These are phyloP conservation scores for Obelidium mucronatum DNA, from an alignment of 192 early-diverging fungal genomes.

Conservation along the genomic window DNA sequence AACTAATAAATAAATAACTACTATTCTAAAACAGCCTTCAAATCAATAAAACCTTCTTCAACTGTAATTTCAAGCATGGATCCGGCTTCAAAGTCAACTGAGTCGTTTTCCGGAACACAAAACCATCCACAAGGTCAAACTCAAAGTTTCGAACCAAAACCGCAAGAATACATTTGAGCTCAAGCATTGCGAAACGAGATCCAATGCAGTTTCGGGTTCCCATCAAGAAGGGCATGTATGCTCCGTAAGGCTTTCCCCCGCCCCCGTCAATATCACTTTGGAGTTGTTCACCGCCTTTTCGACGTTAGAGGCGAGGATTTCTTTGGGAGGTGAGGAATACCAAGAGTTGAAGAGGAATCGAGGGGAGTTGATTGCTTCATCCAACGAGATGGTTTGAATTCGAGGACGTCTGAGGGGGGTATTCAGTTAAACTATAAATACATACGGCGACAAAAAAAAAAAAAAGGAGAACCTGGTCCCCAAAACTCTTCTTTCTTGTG, in stretches of 20 bases:
- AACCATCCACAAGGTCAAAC: neutral
- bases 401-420: too few species aligned
- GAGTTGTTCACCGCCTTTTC: too few species aligned
- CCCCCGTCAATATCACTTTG: neutral
- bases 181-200: neutral
- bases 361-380: too few species aligned
- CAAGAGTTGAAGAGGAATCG: too few species aligned
- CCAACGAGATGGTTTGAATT: constrained; percentile 30
- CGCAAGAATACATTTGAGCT: constrained; percentile 5
- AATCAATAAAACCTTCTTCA: neutral
- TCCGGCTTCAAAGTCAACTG: constrained; percentile 1
- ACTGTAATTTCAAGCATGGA: neutral
- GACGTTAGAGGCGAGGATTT: too few species aligned
- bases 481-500: constrained; percentile 15
- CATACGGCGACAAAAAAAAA: too few species aligned
- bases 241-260: constrained; percentile 4
- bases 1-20: too few species aligned
- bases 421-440: too few species aligned
- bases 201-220: constrained; percentile 28
- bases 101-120: neutral
- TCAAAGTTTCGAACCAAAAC: constrained; percentile 21
- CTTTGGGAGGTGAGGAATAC: too few species aligned
- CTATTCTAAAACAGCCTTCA: too few species aligned
- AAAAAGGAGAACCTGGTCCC: too few species aligned
- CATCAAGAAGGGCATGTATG: constrained; percentile 9